Base-by-base conservation (phyloP, 2,329 filamentous ascomycete genomes). In the Claviceps sp. region DNA sequence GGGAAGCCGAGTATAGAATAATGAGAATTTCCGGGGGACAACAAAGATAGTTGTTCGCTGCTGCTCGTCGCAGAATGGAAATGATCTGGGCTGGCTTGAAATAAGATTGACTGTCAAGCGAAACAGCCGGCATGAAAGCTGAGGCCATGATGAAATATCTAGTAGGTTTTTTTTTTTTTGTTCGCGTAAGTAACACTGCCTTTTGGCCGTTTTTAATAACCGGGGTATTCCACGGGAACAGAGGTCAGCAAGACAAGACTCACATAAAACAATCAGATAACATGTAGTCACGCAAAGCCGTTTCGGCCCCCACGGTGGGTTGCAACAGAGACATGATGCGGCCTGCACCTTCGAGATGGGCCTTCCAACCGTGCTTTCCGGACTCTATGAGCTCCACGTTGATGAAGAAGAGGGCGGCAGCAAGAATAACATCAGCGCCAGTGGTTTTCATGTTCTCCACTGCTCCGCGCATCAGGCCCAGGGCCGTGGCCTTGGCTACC, bases 301-400 rank as follows among this genome's bases (percentile, higher is more conserved):
- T 63, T 45, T 71, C 63, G 4, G 64, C 57, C 5, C 61, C 58
- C 14, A 62, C 58, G 4, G 58, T 58, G 5, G 66, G 65, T 26
- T 66, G 63, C 3, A 75, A 58, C 11, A 70, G 59, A 20, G 64
- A 63, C 63, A 75, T 71, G 44, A 76, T 70, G 23, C 62, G 63
- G 3, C 66, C 67, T 2, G 72, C 72, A 2, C 71, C 73, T 49
- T 74, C 66, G 22, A 76, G 64, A 52, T 76, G 73, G 14, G 68
- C 66, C 46, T 67, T 70, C 72, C 72, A 75, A 13, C 68, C 69
- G 39, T 72, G 66, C 56, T 68, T 71, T 1, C 72, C 71, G 14
- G 71, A 72, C 60, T 75, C 72, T 49, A 76, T 72, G 47, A 76
- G 62, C 60, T 77, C 71, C 48, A 76, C 64, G 54, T 75, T 73